Percentiles rank a stretch among this genome's conserved stretches.
phyloP scores from a whole-genome alignment of 495 filamentous ascomycete genomes.

The Pseudevernia furfuracea region DNA sequence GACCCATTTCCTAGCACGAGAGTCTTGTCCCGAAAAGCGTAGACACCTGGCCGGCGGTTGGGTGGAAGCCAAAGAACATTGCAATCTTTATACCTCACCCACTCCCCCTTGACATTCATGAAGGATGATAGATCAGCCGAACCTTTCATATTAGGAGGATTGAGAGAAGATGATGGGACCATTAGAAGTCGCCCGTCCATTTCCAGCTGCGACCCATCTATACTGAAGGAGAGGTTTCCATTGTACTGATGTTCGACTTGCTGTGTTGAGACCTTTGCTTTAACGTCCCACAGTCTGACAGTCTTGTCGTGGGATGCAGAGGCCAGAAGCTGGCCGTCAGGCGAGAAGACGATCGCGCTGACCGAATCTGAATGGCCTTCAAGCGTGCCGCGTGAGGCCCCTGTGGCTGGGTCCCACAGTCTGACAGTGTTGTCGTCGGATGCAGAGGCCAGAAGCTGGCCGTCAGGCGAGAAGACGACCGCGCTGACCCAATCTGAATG shows the following conservation, averaged over 20 bases:
- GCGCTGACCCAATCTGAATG: too few relatives aligned
- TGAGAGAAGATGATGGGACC: neutral
- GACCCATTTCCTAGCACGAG: constrained; percentile 9
- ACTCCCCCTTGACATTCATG: neutral
- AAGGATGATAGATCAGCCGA: neutral
- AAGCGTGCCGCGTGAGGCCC: neutral
- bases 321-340: too few relatives aligned
- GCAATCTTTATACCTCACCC: constrained; percentile 2
- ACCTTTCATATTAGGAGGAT: neutral
- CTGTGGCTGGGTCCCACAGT: too few relatives aligned
- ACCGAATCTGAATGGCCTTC: neutral
- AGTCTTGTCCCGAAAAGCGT: neutral
- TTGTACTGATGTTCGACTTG: too few relatives aligned
- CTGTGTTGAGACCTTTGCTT: too few relatives aligned
- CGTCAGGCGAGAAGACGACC: too few relatives aligned
- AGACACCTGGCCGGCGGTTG: neutral
- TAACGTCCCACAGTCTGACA: constrained; percentile 34
- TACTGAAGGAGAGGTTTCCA: constrained; percentile 4
- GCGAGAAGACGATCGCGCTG: too few relatives aligned
- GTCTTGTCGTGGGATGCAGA: too few relatives aligned
- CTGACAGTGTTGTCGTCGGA: too few relatives aligned
- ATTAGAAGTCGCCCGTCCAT: constrained; percentile 1
- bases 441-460: too few relatives aligned
- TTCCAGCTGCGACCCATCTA: neutral
- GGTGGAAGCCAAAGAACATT: constrained; percentile 11